Percentiles rank a stretch among this genome's conserved stretches.
These are phyloP conservation scores for Bipolaris gigantea DNA, from an alignment of 2,329 filamentous ascomycete genomes.

Conservation along the genomic window DNA sequence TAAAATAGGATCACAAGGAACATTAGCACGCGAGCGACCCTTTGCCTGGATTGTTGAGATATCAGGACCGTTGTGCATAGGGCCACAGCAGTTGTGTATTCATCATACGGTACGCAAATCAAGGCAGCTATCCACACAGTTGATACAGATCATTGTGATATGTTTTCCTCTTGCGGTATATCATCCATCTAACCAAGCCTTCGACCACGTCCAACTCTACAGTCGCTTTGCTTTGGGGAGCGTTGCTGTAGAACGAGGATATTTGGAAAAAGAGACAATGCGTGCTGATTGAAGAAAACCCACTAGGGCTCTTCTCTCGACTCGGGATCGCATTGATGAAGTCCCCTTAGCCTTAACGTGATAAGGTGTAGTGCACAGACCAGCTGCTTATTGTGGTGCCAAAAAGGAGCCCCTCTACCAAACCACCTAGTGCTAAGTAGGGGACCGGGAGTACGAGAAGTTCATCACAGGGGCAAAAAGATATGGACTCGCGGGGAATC, in stretches of 20 bases:
- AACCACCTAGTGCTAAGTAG: not conserved
- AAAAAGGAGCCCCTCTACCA: not conserved
- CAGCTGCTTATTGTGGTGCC: not conserved
- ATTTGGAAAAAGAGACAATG: not conserved
- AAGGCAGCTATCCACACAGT: not conserved
- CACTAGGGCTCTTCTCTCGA: not conserved
- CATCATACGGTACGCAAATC: not conserved
- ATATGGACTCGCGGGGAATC: conserved; percentile 13
- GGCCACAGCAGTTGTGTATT: not conserved
- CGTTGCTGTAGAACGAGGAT: not conserved
- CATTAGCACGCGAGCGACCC: not conserved
- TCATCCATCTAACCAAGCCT: not conserved
- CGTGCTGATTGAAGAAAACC: not conserved
- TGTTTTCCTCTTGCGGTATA: not conserved
- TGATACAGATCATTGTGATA: not conserved
- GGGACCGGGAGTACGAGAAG: not conserved
- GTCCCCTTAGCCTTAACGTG: not conserved
- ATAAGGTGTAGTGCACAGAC: not conserved
- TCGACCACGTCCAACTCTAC: not conserved
- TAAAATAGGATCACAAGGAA: not conserved
- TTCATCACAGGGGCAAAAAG: not conserved
- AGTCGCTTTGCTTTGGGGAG: not conserved
- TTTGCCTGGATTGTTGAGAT: not conserved
- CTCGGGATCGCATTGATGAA: too few relatives aligned
- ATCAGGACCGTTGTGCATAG: not conserved